Evolutionary conservation across 192 early-diverging fungal species (phyloP), one percentile per base, ranked within the genome.

Genomic region (Coemansia sp.): DNA sequence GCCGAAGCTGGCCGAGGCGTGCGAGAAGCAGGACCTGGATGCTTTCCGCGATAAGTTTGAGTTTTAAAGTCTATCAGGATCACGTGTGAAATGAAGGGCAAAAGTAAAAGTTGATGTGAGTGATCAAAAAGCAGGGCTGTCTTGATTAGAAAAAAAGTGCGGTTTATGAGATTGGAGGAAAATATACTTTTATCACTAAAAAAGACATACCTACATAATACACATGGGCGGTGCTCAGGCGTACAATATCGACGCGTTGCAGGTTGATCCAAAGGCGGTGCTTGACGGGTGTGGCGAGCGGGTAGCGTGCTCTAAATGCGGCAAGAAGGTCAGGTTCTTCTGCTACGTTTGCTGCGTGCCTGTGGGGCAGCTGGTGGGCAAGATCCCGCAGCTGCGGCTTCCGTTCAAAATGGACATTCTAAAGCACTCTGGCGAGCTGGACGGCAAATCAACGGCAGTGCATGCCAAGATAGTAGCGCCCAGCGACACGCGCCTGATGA

Each of bases 21-120:
- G 88, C 61, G 90, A 94, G 49, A 65, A 63, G 7, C 83, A 84
- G 61, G 86, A 97, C 61, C 61, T 98, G 57, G 80, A 84, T 39
- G 85, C 86, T 0, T 97, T 98, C 80, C 82, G 87, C 33, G 62
- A 73, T 34, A 86, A 91, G 53, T 97, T 95, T 75, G 93, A 91
- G 47, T 95, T 97, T 73, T 90, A 81, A 62, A 44, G 34, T n/a
- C n/a, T n/a, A n/a, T n/a, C 30, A 10, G 11, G 9, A 9, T 37
- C 34, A 37, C 34, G 34, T 37, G 34, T 8, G 34, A 1, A 8
- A 3, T 37, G 34, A 5, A 10, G 9, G 11, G 34, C 11, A 37
- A 37, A 9, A 6, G 34, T 37, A 37, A 37, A 37, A 37, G 34
- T 37, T 37, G 34, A 1, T 1, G 34, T 9, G 9, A n/a, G n/a